Evolutionary conservation across 2,329 filamentous ascomycete species (phyloP), one percentile per base, ranked within the genome.

Genomic region (Trichoderma brevicompactum): DNA sequence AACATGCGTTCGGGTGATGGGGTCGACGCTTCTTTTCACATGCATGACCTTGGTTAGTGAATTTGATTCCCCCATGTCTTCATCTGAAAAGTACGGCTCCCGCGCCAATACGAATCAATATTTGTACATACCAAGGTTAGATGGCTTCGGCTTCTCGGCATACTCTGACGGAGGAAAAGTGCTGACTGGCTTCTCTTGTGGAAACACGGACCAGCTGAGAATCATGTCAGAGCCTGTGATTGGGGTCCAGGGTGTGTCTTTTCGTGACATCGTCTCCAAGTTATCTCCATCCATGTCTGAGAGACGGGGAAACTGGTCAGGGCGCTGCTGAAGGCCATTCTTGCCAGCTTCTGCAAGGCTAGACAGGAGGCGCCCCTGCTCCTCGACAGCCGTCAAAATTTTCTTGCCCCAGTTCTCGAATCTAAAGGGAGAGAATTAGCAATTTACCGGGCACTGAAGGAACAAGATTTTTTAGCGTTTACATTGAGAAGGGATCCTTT

Each of bases 371-470:
- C 55, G 55, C 5, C 55, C 55, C 12, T 59, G 55, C 34, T 59
- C 55, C 2, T 59, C 55, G 15, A 59, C 55, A 6, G 55, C 55
- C 5, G 32, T 46, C 43, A 59, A 19, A 17, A 59, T 59, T n/a
- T 59, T 59, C 32, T 59, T 59, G 55, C 55, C 55, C 55, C 55
- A 59, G 32, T 43, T 59, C n/a, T 59, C 55, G 55, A 59, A 59
- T 59, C 55, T 59, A 23, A 10, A 38, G n/a, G 17, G 7, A 6
- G 8, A 44, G 8, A 44, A 32, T 41, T 8, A 46, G 41, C 23
- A 28, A 28, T 28, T 5, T 5, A 28, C 2, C 23, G 23, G 23
- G 23, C 23, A 28, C 23, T 28, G 23, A 28, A 9, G 15, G 3
- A 2, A 2, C 38, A 28, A 46, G 12, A 19, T 40, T 15, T 17